These are phyloP conservation scores for Acanthamoeba culbertsoni DNA, from an alignment of 208 protist genomes.

Conservation along the genomic window DNA sequence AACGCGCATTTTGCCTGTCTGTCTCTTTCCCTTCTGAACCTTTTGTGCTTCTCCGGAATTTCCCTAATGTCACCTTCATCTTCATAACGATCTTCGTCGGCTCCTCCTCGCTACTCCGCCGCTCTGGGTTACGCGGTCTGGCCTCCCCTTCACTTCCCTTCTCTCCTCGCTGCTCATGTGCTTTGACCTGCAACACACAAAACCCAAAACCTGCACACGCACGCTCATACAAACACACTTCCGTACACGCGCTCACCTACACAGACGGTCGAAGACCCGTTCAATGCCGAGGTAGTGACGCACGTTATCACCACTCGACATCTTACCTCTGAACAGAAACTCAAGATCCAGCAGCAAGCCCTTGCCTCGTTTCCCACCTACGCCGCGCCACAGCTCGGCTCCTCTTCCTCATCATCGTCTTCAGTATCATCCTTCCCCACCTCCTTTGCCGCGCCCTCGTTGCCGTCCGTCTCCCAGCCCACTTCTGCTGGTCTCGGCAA, in stretches of 20 bases:
- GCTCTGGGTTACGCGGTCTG: not conserved
- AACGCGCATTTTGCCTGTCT: too few relatives aligned
- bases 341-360: constrained; percentile 44
- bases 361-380: not conserved
- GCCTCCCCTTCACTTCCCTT: not conserved
- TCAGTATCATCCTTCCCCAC: not conserved
- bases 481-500: not conserved
- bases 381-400: not conserved
- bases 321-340: constrained; percentile 11
- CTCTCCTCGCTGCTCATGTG: not conserved
- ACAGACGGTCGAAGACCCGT: constrained; percentile 23
- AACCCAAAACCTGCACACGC: not conserved
- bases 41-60: too few relatives aligned
- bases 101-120: too few relatives aligned
- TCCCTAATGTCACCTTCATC: too few relatives aligned
- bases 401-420: not conserved
- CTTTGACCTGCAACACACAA: too few relatives aligned
- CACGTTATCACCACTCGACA: constrained; percentile 33
- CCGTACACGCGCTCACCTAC: not conserved
- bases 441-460: not conserved
- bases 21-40: too few relatives aligned
- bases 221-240: not conserved
- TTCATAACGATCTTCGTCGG: too few relatives aligned
- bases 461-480: not conserved
- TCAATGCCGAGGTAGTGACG: constrained; percentile 16